phyloP scores from a whole-genome alignment of 2,329 filamentous ascomycete genomes.

The Exophiala sideris region DNA sequence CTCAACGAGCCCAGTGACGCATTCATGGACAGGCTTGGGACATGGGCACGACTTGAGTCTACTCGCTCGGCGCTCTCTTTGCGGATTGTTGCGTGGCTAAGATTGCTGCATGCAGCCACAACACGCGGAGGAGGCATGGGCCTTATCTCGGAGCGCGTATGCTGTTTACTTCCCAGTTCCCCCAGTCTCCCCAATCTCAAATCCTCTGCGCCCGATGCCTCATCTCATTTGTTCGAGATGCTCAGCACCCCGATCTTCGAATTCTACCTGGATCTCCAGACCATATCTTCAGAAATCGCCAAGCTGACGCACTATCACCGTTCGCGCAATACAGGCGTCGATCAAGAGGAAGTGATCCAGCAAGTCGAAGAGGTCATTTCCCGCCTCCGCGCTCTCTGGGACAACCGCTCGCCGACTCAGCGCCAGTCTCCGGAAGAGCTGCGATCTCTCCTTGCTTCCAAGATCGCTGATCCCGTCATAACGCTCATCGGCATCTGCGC shows the following conservation, averaged over 20 bases:
- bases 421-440: neutral
- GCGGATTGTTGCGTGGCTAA: neutral
- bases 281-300: neutral
- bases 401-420: neutral
- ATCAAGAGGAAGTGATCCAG: slow-evolving; percentile 7
- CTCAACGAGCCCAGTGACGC: neutral
- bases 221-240: neutral
- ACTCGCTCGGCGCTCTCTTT: neutral
- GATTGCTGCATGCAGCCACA: neutral
- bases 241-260: neutral
- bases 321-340: neutral
- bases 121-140: neutral
- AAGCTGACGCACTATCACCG: slow-evolving; percentile 3
- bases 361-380: neutral
- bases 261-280: neutral
- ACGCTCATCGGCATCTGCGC: neutral
- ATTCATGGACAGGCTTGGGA: neutral
- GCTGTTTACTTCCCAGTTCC: neutral
- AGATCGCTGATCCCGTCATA: neutral
- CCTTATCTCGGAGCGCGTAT: neutral
- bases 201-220: neutral
- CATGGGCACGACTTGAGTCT: neutral
- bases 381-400: slow-evolving; percentile 1
- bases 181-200: neutral
- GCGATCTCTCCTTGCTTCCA: neutral